Evolutionary conservation across 305 asterid species (phyloP), one percentile per base, ranked within the genome.

Genomic region (Andrographis paniculata): DNA sequence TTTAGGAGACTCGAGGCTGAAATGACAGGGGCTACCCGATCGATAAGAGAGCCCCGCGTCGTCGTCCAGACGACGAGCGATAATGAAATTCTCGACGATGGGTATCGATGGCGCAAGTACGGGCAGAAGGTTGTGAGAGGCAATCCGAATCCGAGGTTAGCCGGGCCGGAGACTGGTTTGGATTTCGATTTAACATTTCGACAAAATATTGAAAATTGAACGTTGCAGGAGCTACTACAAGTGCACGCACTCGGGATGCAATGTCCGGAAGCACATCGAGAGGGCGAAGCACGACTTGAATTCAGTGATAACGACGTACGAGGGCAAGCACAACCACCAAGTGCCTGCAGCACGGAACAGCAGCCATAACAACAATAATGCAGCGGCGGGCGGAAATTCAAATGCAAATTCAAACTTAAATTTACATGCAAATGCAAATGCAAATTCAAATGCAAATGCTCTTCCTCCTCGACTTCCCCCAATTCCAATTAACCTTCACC

Each of bases 51-150:
- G 73, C 93, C 92, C 18, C 70, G 88, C 60, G 93, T 84, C 44
- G 94, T 84, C 17, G 94, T 84, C 54, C 94, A 84, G 65, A 84
- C 94, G 31, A 78, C 87, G 13, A 84, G 94, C 37, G 94, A 84
- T 61, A 93, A 80, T 49, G 94, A 84, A 59, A 80, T 84, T 15
- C 93, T 84, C 22, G 94, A 84, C 9, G 94, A 84, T 45, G 94
- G 94, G 22, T 84, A 80, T 27, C 84, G 88, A 52, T 84, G 94
- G 94, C 92, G 92, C 62, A 83, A 83, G 53, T 83, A 83, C 39
- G 94, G 94, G 45, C 94, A 80, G 63, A 83, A 83, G 61, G 94
- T 83, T 16, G 94, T 83, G 48, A 83, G 80, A 64, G 95, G 95
- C 60, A 80, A 80, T 65, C 93, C 95, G 40, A 84, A 84, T 62